Base-by-base conservation (phyloP, 2,329 filamentous ascomycete species). In the Gaeumannomyces tritici region DNA sequence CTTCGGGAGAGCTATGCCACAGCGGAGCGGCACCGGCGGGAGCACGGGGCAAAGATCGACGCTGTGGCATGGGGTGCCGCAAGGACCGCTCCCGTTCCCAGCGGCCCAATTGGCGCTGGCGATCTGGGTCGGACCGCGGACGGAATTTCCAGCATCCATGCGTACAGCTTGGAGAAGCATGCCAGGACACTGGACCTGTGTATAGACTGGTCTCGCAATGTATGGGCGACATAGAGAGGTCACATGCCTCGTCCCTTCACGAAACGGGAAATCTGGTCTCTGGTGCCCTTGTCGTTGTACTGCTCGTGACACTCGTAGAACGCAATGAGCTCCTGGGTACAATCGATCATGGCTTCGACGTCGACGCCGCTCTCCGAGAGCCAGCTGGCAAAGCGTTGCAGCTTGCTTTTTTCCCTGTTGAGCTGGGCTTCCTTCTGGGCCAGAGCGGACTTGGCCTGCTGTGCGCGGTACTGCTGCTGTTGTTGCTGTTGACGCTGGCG, bases 241-340 rank as follows among this genome's bases (percentile, higher is more conserved):
- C 85, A 83, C 56, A 86, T 71, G 2, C 77, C 78, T 18, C 82
- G 75, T 0, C 83, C 83, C 70, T 85, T 86, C 69, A 86, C 77
- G 65, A 85, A 85, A 13, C 83, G 75, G 63, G 80, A 82, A 62
- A 86, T 80, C 68, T 84, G 81, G 69, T 86, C 83, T 60, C 80
- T 73, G 2, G 81, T 83, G 54, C 80, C 74, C 69, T 85, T 85
- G 62, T 86, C 83, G 65, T 84, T 84, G 67, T 84, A 85, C 67
- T 83, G 79, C 69, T 86, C 83, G 60, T 83, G 78, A 64, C 78
- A 83, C 70, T 96, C 90, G 72, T 96, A 96, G 66, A 96, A 84
- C 4, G 90, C 93, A 61, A 97, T 90, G 65, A 96, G 83, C 76
- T 96, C 93, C 75, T 97, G 93, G 0, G 90, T 93, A 70, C 89